phyloP scores from a whole-genome alignment of 345 rosid species.

The Jatropha curcas region DNA sequence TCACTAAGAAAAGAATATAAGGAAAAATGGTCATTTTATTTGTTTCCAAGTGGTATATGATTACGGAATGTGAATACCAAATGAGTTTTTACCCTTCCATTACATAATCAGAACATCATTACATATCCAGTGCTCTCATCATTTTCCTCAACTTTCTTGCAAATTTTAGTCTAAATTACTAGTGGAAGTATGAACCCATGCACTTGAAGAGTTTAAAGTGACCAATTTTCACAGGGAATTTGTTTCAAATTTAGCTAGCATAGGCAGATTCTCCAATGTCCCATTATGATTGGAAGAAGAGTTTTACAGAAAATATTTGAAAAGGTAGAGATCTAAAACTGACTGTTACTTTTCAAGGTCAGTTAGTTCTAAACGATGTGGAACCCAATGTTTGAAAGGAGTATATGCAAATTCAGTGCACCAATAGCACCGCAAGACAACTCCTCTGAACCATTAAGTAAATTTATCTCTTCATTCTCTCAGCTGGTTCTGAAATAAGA shows the following conservation, averaged over 20 bases:
- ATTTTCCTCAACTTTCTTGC: not conserved
- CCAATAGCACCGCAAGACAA: not conserved
- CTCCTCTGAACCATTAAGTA: not conserved
- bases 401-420: not conserved
- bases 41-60: not conserved
- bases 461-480: not conserved
- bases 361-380: not conserved
- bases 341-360: not conserved
- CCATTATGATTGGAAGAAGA: not conserved
- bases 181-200: not conserved
- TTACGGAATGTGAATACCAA: not conserved
- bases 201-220: no score
- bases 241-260: not conserved
- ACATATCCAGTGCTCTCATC: not conserved
- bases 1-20: not conserved
- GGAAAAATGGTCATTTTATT: not conserved
- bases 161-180: not conserved
- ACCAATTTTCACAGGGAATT: not conserved
- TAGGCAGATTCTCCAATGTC: not conserved
- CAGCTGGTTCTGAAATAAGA: not conserved
- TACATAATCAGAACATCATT: not conserved
- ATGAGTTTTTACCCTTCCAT: conserved; percentile 1
- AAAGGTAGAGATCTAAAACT: not conserved
- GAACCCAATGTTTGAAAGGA: not conserved
- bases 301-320: not conserved